Percentiles rank a stretch among this genome's conserved stretches.
phyloP scores from a whole-genome alignment of 2,329 filamentous ascomycete genomes.

The Pseudopyrenochaeta lycopersici region DNA sequence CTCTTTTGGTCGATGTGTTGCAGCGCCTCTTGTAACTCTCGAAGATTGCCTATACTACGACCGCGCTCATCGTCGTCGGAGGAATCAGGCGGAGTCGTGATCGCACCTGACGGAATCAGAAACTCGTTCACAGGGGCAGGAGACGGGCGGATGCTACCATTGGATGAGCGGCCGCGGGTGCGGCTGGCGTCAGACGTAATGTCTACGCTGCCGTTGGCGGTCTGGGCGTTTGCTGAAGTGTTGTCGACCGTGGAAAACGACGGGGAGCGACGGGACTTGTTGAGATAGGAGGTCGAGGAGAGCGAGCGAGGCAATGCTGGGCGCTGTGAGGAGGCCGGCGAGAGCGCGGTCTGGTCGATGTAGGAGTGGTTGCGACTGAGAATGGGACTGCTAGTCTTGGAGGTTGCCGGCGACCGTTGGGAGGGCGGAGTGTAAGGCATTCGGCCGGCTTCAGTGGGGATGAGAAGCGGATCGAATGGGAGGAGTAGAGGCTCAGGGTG shows the following conservation, averaged over 20 bases:
- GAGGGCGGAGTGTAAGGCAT: slow-evolving; percentile 92
- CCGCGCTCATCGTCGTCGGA: slow-evolving; percentile 84
- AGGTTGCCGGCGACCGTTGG: slow-evolving; percentile 67
- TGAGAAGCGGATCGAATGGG: slow-evolving; percentile 44
- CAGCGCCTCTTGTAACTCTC: slow-evolving; percentile 82
- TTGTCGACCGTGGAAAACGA: slow-evolving; percentile 52
- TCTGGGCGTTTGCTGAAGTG: slow-evolving; percentile 39
- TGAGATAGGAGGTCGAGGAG: slow-evolving; percentile 68
- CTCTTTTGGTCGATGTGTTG: slow-evolving; percentile 77
- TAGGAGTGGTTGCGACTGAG: slow-evolving; percentile 62
- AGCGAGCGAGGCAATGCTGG: slow-evolving; percentile 64
- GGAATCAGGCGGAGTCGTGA: slow-evolving; percentile 93
- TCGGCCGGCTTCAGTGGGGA: slow-evolving; percentile 53
- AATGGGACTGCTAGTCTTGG: slow-evolving; percentile 61
- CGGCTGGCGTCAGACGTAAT: slow-evolving; percentile 27
- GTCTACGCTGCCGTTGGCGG: slow-evolving; percentile 30
- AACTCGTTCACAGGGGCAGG: slow-evolving; percentile 81
- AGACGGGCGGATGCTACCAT: slow-evolving; percentile 78
- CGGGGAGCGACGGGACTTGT: slow-evolving; percentile 68
- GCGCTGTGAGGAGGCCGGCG: slow-evolving; percentile 46
- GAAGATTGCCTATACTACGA: slow-evolving; percentile 55
- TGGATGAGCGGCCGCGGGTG: slow-evolving; percentile 47
- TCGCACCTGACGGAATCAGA: slow-evolving; percentile 80
- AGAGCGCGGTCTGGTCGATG: slow-evolving; percentile 49
- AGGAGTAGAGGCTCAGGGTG: slow-evolving; percentile 45